These are phyloP conservation scores for Perilla frutescens DNA, from an alignment of 257 asterid species.

Conservation along the genomic window DNA sequence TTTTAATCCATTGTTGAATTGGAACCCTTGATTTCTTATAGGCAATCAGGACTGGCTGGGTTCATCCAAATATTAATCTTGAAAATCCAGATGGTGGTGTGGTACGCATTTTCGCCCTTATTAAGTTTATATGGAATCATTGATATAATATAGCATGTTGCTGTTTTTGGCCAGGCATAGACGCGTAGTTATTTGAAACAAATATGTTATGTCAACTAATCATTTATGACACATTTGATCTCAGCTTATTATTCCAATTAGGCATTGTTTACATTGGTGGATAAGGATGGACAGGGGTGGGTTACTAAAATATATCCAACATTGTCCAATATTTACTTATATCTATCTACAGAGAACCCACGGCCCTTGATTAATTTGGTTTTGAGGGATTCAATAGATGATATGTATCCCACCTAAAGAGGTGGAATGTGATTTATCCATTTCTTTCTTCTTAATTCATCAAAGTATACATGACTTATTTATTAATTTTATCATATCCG, in stretches of 20 bases:
- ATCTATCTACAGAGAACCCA: too few relatives aligned
- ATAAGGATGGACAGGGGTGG: too few relatives aligned
- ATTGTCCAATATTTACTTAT: too few relatives aligned
- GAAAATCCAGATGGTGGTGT: slow-evolving; percentile 80
- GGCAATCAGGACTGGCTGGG: slow-evolving; percentile 91
- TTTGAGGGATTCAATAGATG: too few relatives aligned
- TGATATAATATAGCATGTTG: neutral
- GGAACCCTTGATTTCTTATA: slow-evolving; percentile 39
- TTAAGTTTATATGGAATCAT: slow-evolving; percentile 1
- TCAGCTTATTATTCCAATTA: neutral
- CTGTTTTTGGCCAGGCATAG: neutral
- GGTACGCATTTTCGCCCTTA: slow-evolving; percentile 49
- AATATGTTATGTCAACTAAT: neutral
- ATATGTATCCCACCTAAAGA: too few relatives aligned
- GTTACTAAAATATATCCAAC: too few relatives aligned
- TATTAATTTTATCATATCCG: too few relatives aligned
- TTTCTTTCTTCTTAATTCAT: too few relatives aligned
- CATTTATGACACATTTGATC: neutral
- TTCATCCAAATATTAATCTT: slow-evolving; percentile 88
- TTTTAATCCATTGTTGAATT: slow-evolving; percentile 23
- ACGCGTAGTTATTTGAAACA: neutral
- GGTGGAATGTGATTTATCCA: too few relatives aligned
- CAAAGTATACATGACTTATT: too few relatives aligned
- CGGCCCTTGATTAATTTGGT: too few relatives aligned
- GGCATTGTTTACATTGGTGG: too few relatives aligned